Conservation (phyloP, 1,139 yeast species). For the Zygoascus meyerae region DNA sequence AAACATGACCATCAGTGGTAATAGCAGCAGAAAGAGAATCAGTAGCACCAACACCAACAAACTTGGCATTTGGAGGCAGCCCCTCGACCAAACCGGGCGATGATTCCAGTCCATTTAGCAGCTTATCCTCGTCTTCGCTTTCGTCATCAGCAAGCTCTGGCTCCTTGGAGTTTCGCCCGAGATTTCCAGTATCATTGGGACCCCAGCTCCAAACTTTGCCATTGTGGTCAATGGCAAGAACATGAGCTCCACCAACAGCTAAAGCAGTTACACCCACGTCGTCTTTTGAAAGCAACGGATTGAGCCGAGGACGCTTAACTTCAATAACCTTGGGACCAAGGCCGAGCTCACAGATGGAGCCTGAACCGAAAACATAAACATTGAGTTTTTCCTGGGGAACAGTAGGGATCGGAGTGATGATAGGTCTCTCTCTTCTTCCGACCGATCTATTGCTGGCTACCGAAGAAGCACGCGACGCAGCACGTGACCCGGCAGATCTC, state of each 20-base stretch:
- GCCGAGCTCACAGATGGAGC: slow-evolving; percentile 95
- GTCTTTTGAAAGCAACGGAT: slow-evolving; percentile 62
- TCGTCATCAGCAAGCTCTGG: slow-evolving; percentile 33
- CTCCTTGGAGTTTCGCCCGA: slow-evolving; percentile 78
- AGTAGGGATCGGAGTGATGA: slow-evolving; percentile 29
- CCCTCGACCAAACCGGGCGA: slow-evolving; percentile 76
- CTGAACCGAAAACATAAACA: slow-evolving; percentile 91
- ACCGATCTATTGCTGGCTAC: slow-evolving; percentile 1
- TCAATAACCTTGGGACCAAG: slow-evolving; percentile 90
- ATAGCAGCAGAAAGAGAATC: slow-evolving; percentile 84
- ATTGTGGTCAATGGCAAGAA: slow-evolving; percentile 67
- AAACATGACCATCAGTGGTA: slow-evolving; percentile 76
- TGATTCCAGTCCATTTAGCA: slow-evolving; percentile 79
- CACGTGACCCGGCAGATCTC: slow-evolving; percentile 13
- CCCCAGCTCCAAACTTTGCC: slow-evolving; percentile 97
- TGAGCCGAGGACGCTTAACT: slow-evolving; percentile 90
- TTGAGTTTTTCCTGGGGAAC: slow-evolving; percentile 49
- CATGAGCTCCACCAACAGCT: slow-evolving; percentile 96
- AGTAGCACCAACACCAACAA: slow-evolving; percentile 86
- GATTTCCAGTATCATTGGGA: slow-evolving; percentile 82
- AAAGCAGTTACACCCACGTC: slow-evolving; percentile 68
- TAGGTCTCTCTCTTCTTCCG: slow-evolving; percentile 5
- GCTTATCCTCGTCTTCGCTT: slow-evolving; percentile 70
- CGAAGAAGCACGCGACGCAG: slow-evolving; percentile 7
- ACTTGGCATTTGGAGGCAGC: slow-evolving; percentile 51